Percentiles rank a stretch among this genome's conserved stretches.
phyloP scores from a whole-genome alignment of 805 yeast genomes.

The Yarrowia bubula region DNA sequence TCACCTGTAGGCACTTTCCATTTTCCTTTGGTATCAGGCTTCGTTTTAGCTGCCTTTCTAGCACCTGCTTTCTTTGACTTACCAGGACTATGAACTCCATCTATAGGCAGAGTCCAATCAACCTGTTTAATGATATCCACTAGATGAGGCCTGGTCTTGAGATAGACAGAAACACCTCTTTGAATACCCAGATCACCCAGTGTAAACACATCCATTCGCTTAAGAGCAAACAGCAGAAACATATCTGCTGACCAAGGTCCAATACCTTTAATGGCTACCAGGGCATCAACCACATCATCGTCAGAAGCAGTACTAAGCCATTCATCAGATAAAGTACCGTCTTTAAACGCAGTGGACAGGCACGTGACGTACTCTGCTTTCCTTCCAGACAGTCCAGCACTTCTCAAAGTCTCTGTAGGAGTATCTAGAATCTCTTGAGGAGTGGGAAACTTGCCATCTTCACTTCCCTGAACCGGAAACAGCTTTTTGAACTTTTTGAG shows the following conservation, averaged over 20 bases:
- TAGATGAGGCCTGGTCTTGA: constrained; percentile 44
- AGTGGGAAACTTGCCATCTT: constrained; percentile 46
- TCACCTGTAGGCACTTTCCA: constrained; percentile 41
- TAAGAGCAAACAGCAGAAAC: constrained; percentile 73
- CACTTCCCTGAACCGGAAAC: constrained; percentile 32
- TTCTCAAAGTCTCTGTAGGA: constrained; percentile 51
- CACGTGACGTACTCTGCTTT: constrained; percentile 71
- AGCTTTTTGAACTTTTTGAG: constrained; percentile 46
- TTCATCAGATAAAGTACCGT: constrained; percentile 36
- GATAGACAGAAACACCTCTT: constrained; percentile 69
- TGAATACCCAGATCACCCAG: constrained; percentile 81
- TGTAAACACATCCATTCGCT: constrained; percentile 68
- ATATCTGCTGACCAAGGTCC: constrained; percentile 81
- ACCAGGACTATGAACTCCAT: constrained; percentile 36
- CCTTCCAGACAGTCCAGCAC: constrained; percentile 65
- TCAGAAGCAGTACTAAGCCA: constrained; percentile 32
- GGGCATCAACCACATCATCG: constrained; percentile 39
- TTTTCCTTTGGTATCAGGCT: constrained; percentile 42
- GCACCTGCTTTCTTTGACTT: constrained; percentile 39
- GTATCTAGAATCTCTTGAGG: constrained; percentile 49
- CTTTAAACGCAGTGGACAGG: constrained; percentile 43
- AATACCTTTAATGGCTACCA: constrained; percentile 39
- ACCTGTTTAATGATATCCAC: constrained; percentile 38
- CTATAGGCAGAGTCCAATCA: constrained; percentile 33
- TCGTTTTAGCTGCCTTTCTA: constrained; percentile 40